Base-by-base conservation (phyloP, 176 grass and related monocot genomes). In the Paspalum vaginatum region DNA sequence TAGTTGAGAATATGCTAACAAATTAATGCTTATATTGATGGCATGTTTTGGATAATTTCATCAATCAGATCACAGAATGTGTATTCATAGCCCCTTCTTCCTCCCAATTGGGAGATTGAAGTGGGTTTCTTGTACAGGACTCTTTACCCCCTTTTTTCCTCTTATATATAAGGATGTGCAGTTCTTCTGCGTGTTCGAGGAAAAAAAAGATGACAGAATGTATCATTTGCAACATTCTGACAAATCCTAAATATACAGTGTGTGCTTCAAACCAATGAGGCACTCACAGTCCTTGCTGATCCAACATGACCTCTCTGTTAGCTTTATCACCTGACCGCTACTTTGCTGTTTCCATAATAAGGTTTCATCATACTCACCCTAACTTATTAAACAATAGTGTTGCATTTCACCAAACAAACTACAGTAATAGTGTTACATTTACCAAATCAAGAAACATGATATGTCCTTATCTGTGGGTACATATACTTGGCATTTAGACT, bases 401-500 rank as follows among this genome's bases (percentile, higher is more conserved):
- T 72, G 4, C 37, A 68, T 57, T 85, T 59, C 49, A 41, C 50
- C 48, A 32, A 63, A 74, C 39, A 65, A 65, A 65, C 39, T 79
- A 52, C 25, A 65, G 68, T 18, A 24, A 20, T 24, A 40, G 18
- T 80, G 20, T n/a, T 12, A 50, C 27, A 25, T 74, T 65, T 86
- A n/a, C 20, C 18, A 45, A 57, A 75, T 50, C 84, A 86, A 68
- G 14, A 86, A 74, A 87, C 22, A 87, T 22, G 24, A 40, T 47
- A 50, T 74, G 14, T 9, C 50, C 15, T 26, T 75, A 26, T 44
- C 25, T 38, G 58, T 5, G 59, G 51, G 10, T 18, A 12, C 20
- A 41, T 49, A 44, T 14, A 18, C 45, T 5, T 32, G 58, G 26
- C 53, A 80, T 48, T 74, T 24, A 45, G 68, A 26, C 27, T 42